phyloP scores from a whole-genome alignment of 129 eudicot genomes.

The Erigeron canadensis region DNA sequence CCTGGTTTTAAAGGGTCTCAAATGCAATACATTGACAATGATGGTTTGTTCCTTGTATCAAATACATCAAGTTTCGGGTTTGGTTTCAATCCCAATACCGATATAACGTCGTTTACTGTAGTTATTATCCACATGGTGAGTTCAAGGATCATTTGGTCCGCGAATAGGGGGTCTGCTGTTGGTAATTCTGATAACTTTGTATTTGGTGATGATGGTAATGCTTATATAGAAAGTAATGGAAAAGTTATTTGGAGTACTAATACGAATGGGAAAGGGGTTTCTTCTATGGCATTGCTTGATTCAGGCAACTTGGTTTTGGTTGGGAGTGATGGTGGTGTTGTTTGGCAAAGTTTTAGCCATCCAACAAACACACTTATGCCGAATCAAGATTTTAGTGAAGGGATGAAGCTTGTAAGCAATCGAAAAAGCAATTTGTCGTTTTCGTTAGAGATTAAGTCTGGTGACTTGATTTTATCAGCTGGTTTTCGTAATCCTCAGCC shows the following conservation, averaged over 20 bases:
- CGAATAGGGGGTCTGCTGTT: conserved; percentile 20
- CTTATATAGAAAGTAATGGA: conserved; percentile 27
- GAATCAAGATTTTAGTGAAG: conserved; percentile 52
- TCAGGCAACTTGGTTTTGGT: conserved; percentile 68
- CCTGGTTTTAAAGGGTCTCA: conserved; percentile 47
- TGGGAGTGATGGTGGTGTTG: conserved; percentile 42
- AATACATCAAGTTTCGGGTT: conserved; percentile 30
- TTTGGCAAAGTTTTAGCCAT: conserved; percentile 86
- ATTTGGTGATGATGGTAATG: conserved; percentile 33
- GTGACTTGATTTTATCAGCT: conserved; percentile 65
- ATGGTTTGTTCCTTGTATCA: conserved; percentile 36
- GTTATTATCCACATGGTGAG: conserved; percentile 27
- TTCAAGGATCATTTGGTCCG: conserved; percentile 39
- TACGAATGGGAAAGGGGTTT: conserved; percentile 31
- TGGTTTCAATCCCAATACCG: conserved; percentile 27
- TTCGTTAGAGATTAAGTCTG: conserved; percentile 55
- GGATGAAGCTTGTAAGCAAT: conserved; percentile 66
- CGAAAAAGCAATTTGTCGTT: conserved; percentile 55
- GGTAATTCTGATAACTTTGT: conserved; percentile 30
- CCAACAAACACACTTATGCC: conserved; percentile 71
- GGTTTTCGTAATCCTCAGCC: conserved; percentile 61
- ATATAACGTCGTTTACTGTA: conserved; percentile 24
- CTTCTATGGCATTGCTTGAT: conserved; percentile 32
- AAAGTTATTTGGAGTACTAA: conserved; percentile 38
- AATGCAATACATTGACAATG: conserved; percentile 30